Base-by-base conservation (phyloP, 176 grass and related monocot genomes). In the Cenchrus fungigraminus region DNA sequence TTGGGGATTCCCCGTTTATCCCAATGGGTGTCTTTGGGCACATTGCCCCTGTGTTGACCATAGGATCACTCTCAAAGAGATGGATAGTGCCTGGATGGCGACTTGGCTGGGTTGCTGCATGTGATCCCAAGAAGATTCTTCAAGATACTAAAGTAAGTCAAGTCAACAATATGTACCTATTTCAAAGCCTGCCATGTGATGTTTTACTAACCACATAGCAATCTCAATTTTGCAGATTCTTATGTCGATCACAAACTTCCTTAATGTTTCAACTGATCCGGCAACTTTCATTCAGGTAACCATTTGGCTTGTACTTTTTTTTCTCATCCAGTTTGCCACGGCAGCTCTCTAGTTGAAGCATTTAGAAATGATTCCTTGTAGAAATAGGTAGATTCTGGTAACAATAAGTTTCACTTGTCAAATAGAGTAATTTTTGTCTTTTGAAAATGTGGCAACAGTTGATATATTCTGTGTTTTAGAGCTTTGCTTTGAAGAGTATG, bases 81-180 rank as follows among this genome's bases (percentile, higher is more conserved):
- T 94, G 92, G 92, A 80, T 89, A 43, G 89, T 94, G 72, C 92
- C 92, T 46, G 89, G 92, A 74, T 94, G 92, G 92, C 78, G 89
- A 42, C 92, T 94, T 87, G 92, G 92, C 20, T 94, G 92, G 92
- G 77, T 94, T 49, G 87, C 87, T 9, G 72, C 47, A 2, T 85
- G 69, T 10, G 92, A 91, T 2, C 89, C 82, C 59, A 86, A 42
- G 8, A 90, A 82, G 82, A 76, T 89, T 81, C 45, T 94, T 12
- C 73, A 74, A 85, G 65, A 89, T 69, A 86, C 75, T 8, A 89
- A 87, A 71, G 92, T 91, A 20, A 72, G 60, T 54, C n/a, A 20
- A 72, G 60, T 54, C n/a, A 32, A 19, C 15, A n/a, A 49, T 52
- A 34, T 28, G 19, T 22, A 1, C 7, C 47, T 12, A 46, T 20